Evolutionary conservation across 495 filamentous ascomycete genomes (phyloP).

Genomic region (Tuber indicum): DNA sequence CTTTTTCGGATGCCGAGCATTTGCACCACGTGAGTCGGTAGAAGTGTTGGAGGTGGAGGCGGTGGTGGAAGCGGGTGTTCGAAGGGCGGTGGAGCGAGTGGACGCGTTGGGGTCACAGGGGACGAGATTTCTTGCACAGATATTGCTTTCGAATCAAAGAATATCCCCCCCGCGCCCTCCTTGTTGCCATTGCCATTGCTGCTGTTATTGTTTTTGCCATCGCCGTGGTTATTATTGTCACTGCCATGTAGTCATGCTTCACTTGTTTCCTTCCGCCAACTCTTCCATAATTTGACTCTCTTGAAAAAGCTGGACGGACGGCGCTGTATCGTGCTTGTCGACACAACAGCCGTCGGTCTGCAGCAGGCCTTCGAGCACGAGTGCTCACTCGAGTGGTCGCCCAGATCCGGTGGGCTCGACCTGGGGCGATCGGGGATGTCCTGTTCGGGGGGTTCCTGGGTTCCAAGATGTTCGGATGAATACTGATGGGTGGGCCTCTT

Average conservation of each 20-base stretch:
- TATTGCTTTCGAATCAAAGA: slow-evolving; percentile 19
- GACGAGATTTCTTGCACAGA: slow-evolving; percentile 14
- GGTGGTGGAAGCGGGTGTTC: neutral
- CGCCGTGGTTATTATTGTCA: slow-evolving; percentile 21
- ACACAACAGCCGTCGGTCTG: slow-evolving; percentile 31
- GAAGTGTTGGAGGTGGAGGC: slow-evolving; percentile 1
- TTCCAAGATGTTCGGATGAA: slow-evolving; percentile 37
- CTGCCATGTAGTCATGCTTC: slow-evolving; percentile 42
- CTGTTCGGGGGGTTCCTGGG: slow-evolving; percentile 25
- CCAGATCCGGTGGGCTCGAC: slow-evolving; percentile 41
- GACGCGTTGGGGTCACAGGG: neutral
- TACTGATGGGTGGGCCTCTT: slow-evolving; percentile 42
- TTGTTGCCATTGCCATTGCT: slow-evolving; percentile 15
- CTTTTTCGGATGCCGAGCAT: slow-evolving; percentile 36
- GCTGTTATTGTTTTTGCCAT: slow-evolving; percentile 6
- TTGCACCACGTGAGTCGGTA: slow-evolving; percentile 11
- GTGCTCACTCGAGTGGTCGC: slow-evolving; percentile 40
- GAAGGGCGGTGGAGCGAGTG: neutral
- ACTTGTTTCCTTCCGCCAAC: slow-evolving; percentile 36
- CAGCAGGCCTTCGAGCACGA: slow-evolving; percentile 39
- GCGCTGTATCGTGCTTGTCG: slow-evolving; percentile 36
- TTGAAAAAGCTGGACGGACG: slow-evolving; percentile 41
- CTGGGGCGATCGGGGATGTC: slow-evolving; percentile 33
- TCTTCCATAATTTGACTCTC: slow-evolving; percentile 40
- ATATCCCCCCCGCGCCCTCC: slow-evolving; percentile 15